Evolutionary conservation across 495 filamentous ascomycete species (phyloP).

Genomic region (Oleoguttula mirabilis): DNA sequence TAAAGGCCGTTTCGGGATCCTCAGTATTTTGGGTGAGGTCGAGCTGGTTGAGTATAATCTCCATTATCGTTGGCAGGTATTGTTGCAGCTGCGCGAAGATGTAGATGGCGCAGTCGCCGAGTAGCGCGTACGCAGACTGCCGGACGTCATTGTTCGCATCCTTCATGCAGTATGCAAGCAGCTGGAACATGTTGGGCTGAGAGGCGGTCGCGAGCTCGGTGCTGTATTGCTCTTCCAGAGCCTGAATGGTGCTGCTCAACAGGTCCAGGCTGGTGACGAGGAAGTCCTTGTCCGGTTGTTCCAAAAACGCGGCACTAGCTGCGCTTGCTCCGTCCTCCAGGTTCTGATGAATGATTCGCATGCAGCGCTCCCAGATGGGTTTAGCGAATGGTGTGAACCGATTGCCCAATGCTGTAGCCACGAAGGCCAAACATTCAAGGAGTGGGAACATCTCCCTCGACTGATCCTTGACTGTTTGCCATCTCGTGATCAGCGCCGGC

Average conservation of each 20-base stretch:
- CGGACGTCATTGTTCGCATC: slow-evolving; percentile 85
- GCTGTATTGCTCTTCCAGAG: slow-evolving; percentile 62
- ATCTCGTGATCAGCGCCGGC: slow-evolving; percentile 84
- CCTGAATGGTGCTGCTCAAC: slow-evolving; percentile 86
- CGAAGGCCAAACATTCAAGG: slow-evolving; percentile 88
- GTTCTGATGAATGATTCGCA: slow-evolving; percentile 82
- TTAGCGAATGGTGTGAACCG: slow-evolving; percentile 72
- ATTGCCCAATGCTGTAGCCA: slow-evolving; percentile 74
- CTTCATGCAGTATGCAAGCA: slow-evolving; percentile 85
- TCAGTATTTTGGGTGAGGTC: slow-evolving; percentile 65
- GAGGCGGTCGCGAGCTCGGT: slow-evolving; percentile 60
- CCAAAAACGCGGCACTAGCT: slow-evolving; percentile 49
- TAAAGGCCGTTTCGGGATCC: slow-evolving; percentile 66
- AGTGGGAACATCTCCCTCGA: slow-evolving; percentile 90
- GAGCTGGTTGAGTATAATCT: slow-evolving; percentile 72
- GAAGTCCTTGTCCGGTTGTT: slow-evolving; percentile 92
- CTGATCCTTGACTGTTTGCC: slow-evolving; percentile 76
- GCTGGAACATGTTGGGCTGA: slow-evolving; percentile 75
- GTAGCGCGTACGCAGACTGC: slow-evolving; percentile 88
- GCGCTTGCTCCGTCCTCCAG: slow-evolving; percentile 59
- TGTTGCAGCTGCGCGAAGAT: slow-evolving; percentile 74
- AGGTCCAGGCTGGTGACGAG: slow-evolving; percentile 92
- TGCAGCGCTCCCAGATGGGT: slow-evolving; percentile 74
- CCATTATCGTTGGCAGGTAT: slow-evolving; percentile 58
- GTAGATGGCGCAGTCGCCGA: slow-evolving; percentile 94